Conservation (phyloP, 108 stramenopile genomes). For the Cyclostephanos tholiformis region DNA sequence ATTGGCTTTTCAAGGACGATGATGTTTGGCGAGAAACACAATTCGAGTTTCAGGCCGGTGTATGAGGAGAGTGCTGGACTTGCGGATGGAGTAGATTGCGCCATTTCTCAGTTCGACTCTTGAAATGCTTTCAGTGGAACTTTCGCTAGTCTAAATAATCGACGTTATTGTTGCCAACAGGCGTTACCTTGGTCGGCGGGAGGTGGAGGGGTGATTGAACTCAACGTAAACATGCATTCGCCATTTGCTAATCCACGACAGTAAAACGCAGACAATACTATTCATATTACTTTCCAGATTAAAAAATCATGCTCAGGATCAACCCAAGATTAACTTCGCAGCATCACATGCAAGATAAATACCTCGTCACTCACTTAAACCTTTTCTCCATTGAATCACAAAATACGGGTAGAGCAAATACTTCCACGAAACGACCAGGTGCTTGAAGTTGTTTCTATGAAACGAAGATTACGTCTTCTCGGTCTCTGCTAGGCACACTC, state of each 20-base stretch:
- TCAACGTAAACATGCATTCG: too few species aligned
- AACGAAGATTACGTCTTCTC: neutral
- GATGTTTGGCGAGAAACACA: slow-evolving; percentile 60
- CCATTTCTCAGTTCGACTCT: slow-evolving; percentile 26
- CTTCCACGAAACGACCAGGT: neutral
- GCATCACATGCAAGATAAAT: too few species aligned
- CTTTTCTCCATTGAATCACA: too few species aligned
- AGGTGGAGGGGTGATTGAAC: neutral
- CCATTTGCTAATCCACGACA: neutral
- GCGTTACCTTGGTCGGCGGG: neutral
- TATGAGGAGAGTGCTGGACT: slow-evolving; percentile 41
- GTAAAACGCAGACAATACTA: neutral
- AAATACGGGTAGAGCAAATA: too few species aligned
- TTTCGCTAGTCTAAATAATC: neutral
- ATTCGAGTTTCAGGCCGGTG: slow-evolving; percentile 51
- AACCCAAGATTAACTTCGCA: neutral
- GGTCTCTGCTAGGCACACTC: too few species aligned
- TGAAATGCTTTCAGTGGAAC: slow-evolving; percentile 5
- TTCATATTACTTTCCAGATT: neutral
- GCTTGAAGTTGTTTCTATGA: neutral
- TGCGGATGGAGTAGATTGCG: slow-evolving; percentile 34
- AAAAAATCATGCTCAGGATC: neutral
- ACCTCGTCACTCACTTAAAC: too few species aligned
- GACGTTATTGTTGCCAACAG: neutral
- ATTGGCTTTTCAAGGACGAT: slow-evolving; percentile 17